phyloP scores from a whole-genome alignment of 352 stramenopile species.

The Globisporangium uncinulatum region DNA sequence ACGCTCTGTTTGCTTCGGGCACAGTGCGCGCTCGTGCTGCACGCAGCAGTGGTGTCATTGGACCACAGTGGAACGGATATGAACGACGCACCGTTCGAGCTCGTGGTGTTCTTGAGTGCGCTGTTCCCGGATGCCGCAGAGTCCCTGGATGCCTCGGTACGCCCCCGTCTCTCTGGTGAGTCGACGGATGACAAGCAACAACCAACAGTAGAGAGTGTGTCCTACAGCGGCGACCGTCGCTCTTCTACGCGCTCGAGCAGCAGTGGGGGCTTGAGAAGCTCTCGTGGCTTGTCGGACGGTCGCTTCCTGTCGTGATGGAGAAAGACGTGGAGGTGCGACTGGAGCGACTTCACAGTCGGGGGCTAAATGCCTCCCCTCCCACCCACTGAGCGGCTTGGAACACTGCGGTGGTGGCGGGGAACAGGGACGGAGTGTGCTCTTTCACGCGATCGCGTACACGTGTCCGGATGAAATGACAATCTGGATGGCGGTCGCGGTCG shows the following conservation, averaged over 20 bases:
- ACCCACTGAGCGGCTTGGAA: background rate
- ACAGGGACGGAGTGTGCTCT: conserved; percentile 31
- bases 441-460: conserved; percentile 31
- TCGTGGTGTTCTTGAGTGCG: conserved; percentile 24
- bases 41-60: conserved; percentile 24
- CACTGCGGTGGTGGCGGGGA: background rate
- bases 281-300: conserved; percentile 49
- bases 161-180: background rate
- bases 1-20: background rate
- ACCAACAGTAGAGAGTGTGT: background rate
- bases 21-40: conserved; percentile 42
- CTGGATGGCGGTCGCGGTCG: conserved; percentile 47
- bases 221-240: conserved; percentile 16
- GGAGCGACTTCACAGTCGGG: no score
- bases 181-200: background rate
- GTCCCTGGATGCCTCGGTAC: conserved; percentile 25
- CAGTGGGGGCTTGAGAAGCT: conserved; percentile 38
- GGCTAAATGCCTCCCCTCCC: background rate
- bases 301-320: conserved; percentile 21
- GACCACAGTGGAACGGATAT: conserved; percentile 8
- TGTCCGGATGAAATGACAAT: conserved; percentile 47
- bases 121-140: conserved; percentile 16
- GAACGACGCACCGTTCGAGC: conserved; percentile 22
- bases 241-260: conserved; percentile 44
- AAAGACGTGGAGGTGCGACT: conserved; percentile 36